phyloP scores from a whole-genome alignment of 1,284 basidiomycete genomes.

The Moniliella sp. region DNA sequence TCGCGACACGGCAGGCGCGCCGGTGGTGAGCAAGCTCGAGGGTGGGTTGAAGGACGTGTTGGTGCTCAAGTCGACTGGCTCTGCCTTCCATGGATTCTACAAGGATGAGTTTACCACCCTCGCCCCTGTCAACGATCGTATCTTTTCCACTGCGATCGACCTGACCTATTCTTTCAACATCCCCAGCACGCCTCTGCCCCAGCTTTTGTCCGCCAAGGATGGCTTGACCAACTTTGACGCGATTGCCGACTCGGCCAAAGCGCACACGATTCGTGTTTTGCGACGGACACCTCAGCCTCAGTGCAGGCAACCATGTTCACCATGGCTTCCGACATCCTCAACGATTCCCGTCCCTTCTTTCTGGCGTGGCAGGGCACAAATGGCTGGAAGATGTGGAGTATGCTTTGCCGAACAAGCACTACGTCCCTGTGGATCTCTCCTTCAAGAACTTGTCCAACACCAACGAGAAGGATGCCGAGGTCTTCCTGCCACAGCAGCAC shows the following conservation, averaged over 20 bases:
- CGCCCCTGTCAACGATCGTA: slow-evolving; percentile 19
- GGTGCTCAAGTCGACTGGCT: slow-evolving; percentile 72
- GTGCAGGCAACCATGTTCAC: slow-evolving; percentile 83
- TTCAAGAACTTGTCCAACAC: slow-evolving; percentile 17
- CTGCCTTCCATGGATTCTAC: slow-evolving; percentile 60
- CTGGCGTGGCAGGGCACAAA: too few relatives aligned
- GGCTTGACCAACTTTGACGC: slow-evolving; percentile 24
- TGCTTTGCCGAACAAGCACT: slow-evolving; percentile 55
- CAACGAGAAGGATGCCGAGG: slow-evolving; percentile 19
- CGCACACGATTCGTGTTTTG: slow-evolving; percentile 56
- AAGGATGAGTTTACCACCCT: slow-evolving; percentile 75
- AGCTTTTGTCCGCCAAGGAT: neutral
- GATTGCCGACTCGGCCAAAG: slow-evolving; percentile 43
- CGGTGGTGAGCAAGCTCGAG: slow-evolving; percentile 11
- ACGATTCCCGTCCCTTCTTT: too few relatives aligned
- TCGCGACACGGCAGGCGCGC: slow-evolving; percentile 37
- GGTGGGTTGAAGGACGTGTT: slow-evolving; percentile 14
- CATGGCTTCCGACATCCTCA: slow-evolving; percentile 51
- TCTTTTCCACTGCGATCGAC: slow-evolving; percentile 28
- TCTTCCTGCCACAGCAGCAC: slow-evolving; percentile 20
- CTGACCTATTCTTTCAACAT: slow-evolving; percentile 37
- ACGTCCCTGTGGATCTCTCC: slow-evolving; percentile 25
- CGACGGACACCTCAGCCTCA: slow-evolving; percentile 64
- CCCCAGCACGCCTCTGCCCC: slow-evolving; percentile 36
- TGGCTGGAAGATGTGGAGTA: slow-evolving; percentile 48